Evolutionary conservation across 192 early-diverging fungal genomes (phyloP).

Genomic region (Thamnidium elegans): DNA sequence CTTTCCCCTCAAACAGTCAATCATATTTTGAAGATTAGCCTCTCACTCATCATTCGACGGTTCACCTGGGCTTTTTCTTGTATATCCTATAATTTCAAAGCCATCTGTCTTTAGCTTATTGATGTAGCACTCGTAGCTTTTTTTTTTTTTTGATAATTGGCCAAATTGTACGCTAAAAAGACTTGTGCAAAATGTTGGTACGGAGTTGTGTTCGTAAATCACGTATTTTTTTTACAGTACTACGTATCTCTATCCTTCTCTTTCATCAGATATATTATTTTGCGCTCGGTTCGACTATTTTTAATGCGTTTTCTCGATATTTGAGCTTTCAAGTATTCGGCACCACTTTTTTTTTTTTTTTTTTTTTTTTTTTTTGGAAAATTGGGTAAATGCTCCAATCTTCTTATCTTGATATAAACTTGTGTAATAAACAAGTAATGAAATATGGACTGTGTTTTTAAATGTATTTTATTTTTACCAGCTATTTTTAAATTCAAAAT

Average conservation of each 20-base stretch:
- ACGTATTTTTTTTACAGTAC: constrained; percentile 5
- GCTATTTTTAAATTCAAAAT: too few relatives aligned
- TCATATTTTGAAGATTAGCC: constrained; percentile 10
- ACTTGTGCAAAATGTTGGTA: constrained; percentile 1
- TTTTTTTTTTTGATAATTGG: constrained; percentile 8
- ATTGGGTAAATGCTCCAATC: background rate
- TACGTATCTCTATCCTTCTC: constrained; percentile 12
- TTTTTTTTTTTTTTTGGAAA: constrained; percentile 11
- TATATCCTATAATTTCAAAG: constrained; percentile 15
- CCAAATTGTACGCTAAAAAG: constrained; percentile 17
- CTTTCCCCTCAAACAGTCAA: constrained; percentile 8
- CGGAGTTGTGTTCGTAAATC: constrained; percentile 11
- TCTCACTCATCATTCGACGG: background rate
- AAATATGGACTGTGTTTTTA: too few relatives aligned
- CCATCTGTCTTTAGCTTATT: constrained; percentile 3
- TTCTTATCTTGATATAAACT: constrained; percentile 15
- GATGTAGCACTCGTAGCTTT: constrained; percentile 9
- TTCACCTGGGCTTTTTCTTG: constrained; percentile 10
- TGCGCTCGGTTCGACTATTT: constrained; percentile 7
- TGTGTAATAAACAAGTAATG: background rate
- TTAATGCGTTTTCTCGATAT: constrained; percentile 9
- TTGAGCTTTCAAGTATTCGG: constrained; percentile 4
- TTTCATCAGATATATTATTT: constrained; percentile 9
- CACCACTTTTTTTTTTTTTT: too few relatives aligned
- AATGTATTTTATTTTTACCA: too few relatives aligned